These are phyloP conservation scores for Colletotrichum abscissum DNA, from an alignment of 2,329 filamentous ascomycete genomes.

Conservation along the genomic window DNA sequence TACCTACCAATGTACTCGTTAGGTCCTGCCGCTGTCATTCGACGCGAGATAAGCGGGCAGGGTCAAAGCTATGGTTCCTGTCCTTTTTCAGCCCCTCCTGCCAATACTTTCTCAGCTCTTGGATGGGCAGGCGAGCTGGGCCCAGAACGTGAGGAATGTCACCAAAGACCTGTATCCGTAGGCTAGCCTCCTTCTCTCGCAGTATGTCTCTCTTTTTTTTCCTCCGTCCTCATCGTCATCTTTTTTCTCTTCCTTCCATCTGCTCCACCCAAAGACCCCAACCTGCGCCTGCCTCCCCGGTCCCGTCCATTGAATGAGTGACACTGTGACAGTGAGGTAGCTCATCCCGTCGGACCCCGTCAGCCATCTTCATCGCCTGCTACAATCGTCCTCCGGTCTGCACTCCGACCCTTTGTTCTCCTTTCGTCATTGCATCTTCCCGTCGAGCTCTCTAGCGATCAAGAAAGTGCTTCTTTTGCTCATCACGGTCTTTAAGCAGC, in stretches of 20 bases:
- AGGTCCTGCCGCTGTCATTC: neutral
- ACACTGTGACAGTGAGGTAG: neutral
- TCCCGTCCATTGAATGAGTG: neutral
- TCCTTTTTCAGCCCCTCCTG: neutral
- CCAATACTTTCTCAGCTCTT: neutral
- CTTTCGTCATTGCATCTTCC: neutral
- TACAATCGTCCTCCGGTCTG: neutral
- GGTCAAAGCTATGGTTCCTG: neutral
- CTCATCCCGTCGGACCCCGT: neutral
- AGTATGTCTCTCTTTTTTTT: neutral
- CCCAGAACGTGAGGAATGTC: neutral
- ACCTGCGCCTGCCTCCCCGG: neutral
- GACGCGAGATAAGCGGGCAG: conserved; percentile 3
- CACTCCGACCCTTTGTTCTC: neutral
- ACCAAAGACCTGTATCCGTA: neutral
- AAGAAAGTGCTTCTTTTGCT: neutral
- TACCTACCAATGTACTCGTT: too few relatives aligned
- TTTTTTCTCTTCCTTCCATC: neutral
- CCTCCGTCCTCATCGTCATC: neutral
- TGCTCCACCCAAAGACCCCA: neutral
- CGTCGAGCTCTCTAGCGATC: neutral
- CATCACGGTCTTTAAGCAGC: neutral
- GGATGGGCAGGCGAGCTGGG: neutral
- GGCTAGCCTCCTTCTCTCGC: neutral
- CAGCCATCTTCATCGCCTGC: neutral